Evolutionary conservation across 2,329 filamentous ascomycete genomes (phyloP).

Genomic region (Fusarium sp.): DNA sequence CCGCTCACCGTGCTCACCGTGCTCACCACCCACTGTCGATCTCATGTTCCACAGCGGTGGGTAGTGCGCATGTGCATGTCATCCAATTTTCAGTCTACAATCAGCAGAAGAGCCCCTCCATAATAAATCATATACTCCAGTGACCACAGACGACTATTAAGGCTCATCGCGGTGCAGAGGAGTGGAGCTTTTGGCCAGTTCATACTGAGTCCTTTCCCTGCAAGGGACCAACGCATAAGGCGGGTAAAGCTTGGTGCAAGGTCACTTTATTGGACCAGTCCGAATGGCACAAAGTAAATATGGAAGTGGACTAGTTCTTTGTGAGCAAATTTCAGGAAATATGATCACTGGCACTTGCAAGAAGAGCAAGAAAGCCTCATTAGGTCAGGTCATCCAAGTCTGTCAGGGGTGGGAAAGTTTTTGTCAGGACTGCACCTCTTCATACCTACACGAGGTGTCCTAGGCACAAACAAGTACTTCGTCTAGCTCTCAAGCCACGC

Average conservation of each 20-base stretch:
- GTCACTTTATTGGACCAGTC: too few relatives aligned
- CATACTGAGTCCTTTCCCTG: not conserved
- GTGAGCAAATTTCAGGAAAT: too few relatives aligned
- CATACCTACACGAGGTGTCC: not conserved
- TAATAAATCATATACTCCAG: not conserved
- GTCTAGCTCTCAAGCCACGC: not conserved
- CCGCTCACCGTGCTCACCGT: not conserved
- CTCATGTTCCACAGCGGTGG: not conserved
- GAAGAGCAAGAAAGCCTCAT: not conserved
- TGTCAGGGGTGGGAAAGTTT: not conserved
- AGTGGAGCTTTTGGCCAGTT: not conserved
- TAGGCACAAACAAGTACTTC: not conserved
- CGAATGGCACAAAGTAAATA: too few relatives aligned
- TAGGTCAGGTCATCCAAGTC: not conserved
- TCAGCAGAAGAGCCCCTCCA: not conserved
- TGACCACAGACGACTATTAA: too few relatives aligned
- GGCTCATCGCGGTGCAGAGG: not conserved
- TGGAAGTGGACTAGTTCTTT: too few relatives aligned
- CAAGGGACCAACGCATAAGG: not conserved
- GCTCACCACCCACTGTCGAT: not conserved
- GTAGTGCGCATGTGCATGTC: not conserved
- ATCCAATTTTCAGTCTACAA: not conserved
- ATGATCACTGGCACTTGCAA: too few relatives aligned
- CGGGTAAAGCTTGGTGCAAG: not conserved
- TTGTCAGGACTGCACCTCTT: not conserved